Percentiles rank a stretch among this genome's conserved stretches.
Evolutionary conservation across 75 land plant species (phyloP).

Genomic region (Pinus albicaulis): DNA sequence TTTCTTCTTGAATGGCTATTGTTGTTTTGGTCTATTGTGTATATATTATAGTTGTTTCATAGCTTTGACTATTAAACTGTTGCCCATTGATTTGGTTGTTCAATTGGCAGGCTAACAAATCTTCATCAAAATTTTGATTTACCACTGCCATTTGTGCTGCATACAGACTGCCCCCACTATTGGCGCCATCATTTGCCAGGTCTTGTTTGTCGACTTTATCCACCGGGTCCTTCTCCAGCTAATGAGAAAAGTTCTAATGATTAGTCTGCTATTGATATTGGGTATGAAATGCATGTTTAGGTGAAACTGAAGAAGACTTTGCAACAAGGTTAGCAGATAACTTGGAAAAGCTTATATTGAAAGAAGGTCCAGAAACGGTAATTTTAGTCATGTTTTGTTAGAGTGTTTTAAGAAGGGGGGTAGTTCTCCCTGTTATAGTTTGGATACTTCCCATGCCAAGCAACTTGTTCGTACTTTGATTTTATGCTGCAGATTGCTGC

Average conservation of each 20-base stretch:
- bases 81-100: not conserved
- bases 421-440: not conserved
- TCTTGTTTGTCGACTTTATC: conserved; percentile 9
- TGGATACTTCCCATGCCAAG: not conserved
- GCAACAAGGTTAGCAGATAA: conserved; percentile 90
- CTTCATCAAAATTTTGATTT: conserved; percentile 94
- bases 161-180: conserved; percentile 98
- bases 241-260: not conserved
- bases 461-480: conserved; percentile 1
- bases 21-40: not conserved
- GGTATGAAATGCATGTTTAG: conserved; percentile 19
- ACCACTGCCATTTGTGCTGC: conserved; percentile 90
- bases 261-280: not conserved
- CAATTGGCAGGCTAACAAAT: conserved; percentile 58
- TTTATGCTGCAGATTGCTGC: conserved; percentile 85
- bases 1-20: not conserved
- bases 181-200: conserved; percentile 97
- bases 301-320: conserved; percentile 96
- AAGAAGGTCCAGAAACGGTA: conserved; percentile 98
- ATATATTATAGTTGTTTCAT: not conserved
- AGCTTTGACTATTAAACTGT: not conserved
- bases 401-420: not conserved
- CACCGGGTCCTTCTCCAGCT: not conserved
- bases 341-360: conserved; percentile 88
- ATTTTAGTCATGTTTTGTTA: conserved; percentile 5